Conservation (phyloP, 208 protist species). For the Endotrypanum monterogeii region DNA sequence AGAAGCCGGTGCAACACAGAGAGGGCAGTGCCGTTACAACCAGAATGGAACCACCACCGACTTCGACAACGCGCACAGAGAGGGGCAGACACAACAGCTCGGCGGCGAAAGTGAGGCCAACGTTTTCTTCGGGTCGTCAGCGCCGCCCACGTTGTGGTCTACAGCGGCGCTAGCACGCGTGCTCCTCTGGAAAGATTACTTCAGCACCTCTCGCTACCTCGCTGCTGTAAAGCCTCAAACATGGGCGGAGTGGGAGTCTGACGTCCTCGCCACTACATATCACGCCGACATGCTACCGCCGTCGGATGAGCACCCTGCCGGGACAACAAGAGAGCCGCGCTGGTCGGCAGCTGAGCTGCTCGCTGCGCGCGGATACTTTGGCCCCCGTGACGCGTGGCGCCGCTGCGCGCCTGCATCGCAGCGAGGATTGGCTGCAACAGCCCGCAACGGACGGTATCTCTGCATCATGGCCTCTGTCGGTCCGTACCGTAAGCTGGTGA, state of each 20-base stretch:
- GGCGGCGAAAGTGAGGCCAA: not conserved
- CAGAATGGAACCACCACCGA: not conserved
- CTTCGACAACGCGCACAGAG: conserved; percentile 18
- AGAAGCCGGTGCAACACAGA: not conserved
- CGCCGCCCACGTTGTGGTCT: conserved; percentile 19
- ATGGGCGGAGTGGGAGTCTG: conserved; percentile 26
- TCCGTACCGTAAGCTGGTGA: conserved; percentile 49
- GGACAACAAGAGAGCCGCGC: not conserved
- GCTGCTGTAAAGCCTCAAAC: not conserved
- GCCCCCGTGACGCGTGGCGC: conserved; percentile 26
- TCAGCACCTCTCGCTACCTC: conserved; percentile 11
- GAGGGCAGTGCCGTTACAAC: not conserved
- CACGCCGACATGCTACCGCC: conserved; percentile 23
- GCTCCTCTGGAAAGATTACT: conserved; percentile 19
- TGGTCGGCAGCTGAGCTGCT: conserved; percentile 25
- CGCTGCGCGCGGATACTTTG: conserved; percentile 19
- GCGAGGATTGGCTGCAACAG: conserved; percentile 42
- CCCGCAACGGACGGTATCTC: conserved; percentile 73
- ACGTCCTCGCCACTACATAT: conserved; percentile 29
- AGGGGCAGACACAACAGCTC: not conserved
- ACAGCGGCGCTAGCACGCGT: conserved; percentile 28
- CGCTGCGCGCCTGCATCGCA: conserved; percentile 24
- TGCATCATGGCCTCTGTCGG: conserved; percentile 72
- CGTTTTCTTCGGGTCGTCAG: not conserved
- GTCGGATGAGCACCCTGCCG: not conserved